These are phyloP conservation scores for Colletotrichum abscissum DNA, from an alignment of 2,329 filamentous ascomycete genomes.

Conservation along the genomic window DNA sequence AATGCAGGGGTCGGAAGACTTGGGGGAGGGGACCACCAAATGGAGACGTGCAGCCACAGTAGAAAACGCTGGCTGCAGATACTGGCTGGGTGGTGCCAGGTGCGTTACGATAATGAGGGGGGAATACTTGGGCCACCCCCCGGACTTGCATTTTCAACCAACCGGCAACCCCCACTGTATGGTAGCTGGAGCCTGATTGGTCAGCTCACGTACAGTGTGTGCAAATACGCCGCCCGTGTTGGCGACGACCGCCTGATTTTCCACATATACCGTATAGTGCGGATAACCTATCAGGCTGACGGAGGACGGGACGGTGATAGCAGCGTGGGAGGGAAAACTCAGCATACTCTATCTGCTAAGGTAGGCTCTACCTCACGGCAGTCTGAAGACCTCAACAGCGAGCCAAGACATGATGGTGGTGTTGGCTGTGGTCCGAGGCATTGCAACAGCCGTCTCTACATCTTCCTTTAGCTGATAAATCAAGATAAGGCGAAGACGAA, in stretches of 20 bases:
- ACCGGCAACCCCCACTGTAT: background rate
- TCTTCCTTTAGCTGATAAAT: slow-evolving; percentile 29
- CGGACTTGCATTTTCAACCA: slow-evolving; percentile 2
- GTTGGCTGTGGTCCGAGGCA: background rate
- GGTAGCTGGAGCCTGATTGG: background rate
- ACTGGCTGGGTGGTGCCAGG: slow-evolving; percentile 15
- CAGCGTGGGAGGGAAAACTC: background rate
- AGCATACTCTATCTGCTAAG: background rate
- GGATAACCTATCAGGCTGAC: background rate
- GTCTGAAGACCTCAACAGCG: background rate
- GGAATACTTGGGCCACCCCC: slow-evolving; percentile 1
- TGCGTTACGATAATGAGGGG: background rate
- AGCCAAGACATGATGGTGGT: background rate
- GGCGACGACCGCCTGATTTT: background rate
- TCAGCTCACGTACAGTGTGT: slow-evolving; percentile 16
- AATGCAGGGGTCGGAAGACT: slow-evolving; percentile 33
- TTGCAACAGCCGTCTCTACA: background rate
- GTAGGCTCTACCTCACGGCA: no score
- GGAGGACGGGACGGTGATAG: background rate
- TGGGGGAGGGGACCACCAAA: background rate
- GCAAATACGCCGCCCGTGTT: background rate
- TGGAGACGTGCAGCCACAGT: slow-evolving; percentile 16
- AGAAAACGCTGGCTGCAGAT: slow-evolving; percentile 6
- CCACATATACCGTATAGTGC: slow-evolving; percentile 1
- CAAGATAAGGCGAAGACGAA: slow-evolving; percentile 19